Percentiles rank a stretch among this genome's conserved stretches.
These are phyloP conservation scores for Teratosphaeria epicoccoides DNA, from an alignment of 2,329 filamentous ascomycete species.

Conservation along the genomic window DNA sequence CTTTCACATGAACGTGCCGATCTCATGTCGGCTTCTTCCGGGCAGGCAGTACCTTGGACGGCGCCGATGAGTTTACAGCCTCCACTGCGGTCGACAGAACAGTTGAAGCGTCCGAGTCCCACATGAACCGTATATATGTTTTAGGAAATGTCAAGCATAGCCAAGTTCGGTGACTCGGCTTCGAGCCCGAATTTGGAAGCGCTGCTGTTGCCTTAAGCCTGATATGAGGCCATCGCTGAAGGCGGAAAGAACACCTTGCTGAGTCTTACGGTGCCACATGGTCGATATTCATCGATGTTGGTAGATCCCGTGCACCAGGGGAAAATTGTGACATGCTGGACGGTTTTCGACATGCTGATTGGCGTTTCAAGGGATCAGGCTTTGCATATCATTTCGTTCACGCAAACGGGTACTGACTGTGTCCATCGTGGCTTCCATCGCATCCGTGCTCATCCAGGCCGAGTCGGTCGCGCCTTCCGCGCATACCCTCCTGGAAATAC, in stretches of 20 bases:
- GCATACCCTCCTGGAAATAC: neutral
- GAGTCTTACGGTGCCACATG: neutral
- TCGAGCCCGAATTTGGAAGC: too few relatives aligned
- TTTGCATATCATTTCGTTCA: neutral
- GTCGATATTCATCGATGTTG: neutral
- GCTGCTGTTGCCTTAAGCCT: too few relatives aligned
- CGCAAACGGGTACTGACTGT: neutral
- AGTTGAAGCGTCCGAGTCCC: too few relatives aligned
- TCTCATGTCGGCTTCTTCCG: too few relatives aligned
- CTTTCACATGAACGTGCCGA: too few relatives aligned
- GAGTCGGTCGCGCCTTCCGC: neutral
- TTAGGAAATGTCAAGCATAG: too few relatives aligned
- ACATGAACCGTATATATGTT: too few relatives aligned
- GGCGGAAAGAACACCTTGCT: neutral
- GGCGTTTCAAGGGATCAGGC: neutral
- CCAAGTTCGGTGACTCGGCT: too few relatives aligned
- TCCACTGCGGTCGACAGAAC: too few relatives aligned
- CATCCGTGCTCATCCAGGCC: neutral
- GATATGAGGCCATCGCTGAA: too few relatives aligned
- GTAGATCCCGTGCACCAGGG: neutral
- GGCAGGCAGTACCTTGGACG: too few relatives aligned
- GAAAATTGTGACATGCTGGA: neutral
- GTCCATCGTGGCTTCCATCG: neutral
- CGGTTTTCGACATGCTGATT: neutral
- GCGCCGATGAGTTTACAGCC: too few relatives aligned